Evolutionary conservation across 2,329 filamentous ascomycete genomes (phyloP).

Genomic region (Xylaria sp.): DNA sequence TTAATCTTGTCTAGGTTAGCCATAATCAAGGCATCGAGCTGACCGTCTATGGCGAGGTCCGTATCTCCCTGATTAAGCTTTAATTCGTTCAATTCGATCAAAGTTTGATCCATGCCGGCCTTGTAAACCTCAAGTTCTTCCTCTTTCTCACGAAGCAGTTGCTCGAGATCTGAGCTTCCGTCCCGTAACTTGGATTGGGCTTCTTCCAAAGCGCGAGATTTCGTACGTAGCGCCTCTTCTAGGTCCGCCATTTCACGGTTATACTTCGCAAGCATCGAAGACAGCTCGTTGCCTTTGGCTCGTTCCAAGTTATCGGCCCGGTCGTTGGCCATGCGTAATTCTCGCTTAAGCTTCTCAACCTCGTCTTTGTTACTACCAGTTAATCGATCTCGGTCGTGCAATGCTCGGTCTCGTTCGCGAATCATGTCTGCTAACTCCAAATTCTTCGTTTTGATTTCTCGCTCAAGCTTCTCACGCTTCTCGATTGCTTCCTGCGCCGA

Average conservation of each 20-base stretch:
- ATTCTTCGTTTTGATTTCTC: conserved; percentile 99
- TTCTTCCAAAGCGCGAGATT: conserved; percentile 88
- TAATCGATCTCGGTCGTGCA: conserved; percentile 92
- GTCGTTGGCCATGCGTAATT: conserved; percentile 91
- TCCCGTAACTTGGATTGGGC: conserved; percentile 81
- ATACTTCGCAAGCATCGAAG: conserved; percentile 92
- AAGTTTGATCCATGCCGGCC: conserved; percentile 94
- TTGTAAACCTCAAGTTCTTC: conserved; percentile 99
- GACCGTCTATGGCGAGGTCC: conserved; percentile 84
- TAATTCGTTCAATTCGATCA: conserved; percentile 91
- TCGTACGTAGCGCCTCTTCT: conserved; percentile 89
- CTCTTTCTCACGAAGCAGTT: conserved; percentile 90
- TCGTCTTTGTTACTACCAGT: conserved; percentile 91
- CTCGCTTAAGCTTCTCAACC: conserved; percentile 91
- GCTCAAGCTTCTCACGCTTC: conserved; percentile 90
- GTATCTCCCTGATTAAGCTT: conserved; percentile 79
- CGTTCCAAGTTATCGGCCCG: conserved; percentile 92
- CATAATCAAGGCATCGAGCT: conserved; percentile 89
- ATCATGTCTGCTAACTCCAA: conserved; percentile 99
- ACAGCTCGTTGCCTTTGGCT: conserved; percentile 93
- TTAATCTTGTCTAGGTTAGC: conserved; percentile 93
- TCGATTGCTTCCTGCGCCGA: conserved; percentile 98
- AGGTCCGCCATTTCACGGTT: conserved; percentile 97
- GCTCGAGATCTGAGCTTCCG: conserved; percentile 86
- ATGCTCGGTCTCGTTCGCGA: conserved; percentile 88